Percentiles rank a stretch among this genome's conserved stretches.
phyloP scores from a whole-genome alignment of 106 monocot genomes.

The Posidonia australis region DNA sequence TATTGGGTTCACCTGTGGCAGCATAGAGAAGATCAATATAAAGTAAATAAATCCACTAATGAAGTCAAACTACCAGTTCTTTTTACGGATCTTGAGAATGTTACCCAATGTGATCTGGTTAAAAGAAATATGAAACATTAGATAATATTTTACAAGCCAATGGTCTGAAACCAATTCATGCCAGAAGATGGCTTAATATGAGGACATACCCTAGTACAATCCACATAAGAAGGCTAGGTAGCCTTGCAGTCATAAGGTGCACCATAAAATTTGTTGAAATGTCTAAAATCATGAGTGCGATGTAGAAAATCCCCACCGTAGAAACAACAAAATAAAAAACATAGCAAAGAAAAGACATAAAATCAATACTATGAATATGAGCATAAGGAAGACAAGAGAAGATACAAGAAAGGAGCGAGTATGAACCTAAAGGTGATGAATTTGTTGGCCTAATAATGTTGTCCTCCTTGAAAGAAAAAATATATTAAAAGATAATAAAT shows the following conservation, averaged over 20 bases:
- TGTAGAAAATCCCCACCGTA: conserved; percentile 97
- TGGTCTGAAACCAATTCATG: background rate
- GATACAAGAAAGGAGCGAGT: too few relatives aligned
- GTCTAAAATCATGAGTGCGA: conserved; percentile 89
- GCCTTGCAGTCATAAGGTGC: conserved; percentile 65
- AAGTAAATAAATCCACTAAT: conserved; percentile 90
- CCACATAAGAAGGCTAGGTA: conserved; percentile 86
- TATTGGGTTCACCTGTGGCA: conserved; percentile 68
- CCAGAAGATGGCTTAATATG: background rate
- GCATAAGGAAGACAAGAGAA: too few relatives aligned
- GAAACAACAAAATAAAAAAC: too few relatives aligned
- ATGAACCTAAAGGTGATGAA: too few relatives aligned
- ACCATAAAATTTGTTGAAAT: conserved; percentile 68
- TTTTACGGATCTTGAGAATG: conserved; percentile 89
- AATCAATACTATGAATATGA: too few relatives aligned
- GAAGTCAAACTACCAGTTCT: conserved; percentile 95
- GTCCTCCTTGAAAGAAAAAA: too few relatives aligned
- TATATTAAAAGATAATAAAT: too few relatives aligned
- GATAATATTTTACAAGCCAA: background rate
- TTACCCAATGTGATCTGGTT: conserved; percentile 83
- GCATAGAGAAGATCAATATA: conserved; percentile 80
- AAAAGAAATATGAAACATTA: background rate
- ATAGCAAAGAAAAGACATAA: too few relatives aligned
- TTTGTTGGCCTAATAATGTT: too few relatives aligned
- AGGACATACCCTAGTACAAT: conserved; percentile 70